These are phyloP conservation scores for Pichia cabralensis DNA, from an alignment of 805 yeast species.

Conservation along the genomic window DNA sequence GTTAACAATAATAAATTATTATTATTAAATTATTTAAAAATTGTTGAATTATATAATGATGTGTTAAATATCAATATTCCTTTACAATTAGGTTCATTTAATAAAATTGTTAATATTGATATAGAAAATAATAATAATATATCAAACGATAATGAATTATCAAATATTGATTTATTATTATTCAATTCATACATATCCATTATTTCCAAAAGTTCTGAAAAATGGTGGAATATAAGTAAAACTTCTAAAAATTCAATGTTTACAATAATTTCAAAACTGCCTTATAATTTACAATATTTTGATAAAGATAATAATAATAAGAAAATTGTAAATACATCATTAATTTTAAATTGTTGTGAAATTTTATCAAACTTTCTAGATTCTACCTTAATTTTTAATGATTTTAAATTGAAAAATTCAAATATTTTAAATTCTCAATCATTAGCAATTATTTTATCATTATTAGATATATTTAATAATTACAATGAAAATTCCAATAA, in stretches of 20 bases:
- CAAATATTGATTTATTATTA: conserved; percentile 46
- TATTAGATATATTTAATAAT: conserved; percentile 20
- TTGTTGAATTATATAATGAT: conserved; percentile 21
- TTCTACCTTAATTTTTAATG: conserved; percentile 46
- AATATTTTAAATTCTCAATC: conserved; percentile 42
- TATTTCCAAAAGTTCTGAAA: conserved; percentile 29
- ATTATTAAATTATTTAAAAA: conserved; percentile 36
- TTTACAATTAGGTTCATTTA: conserved; percentile 12
- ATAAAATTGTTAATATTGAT: conserved; percentile 11
- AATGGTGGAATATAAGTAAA: conserved; percentile 65
- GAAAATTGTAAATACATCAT: conserved; percentile 11
- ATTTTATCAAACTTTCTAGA: conserved; percentile 39
- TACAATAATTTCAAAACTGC: conserved; percentile 51
- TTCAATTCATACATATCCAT: conserved; percentile 48
- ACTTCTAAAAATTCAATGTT: conserved; percentile 48
- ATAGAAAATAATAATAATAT: conserved; percentile 11
- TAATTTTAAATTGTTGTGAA: conserved; percentile 31
- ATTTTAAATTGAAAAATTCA: conserved; percentile 16
- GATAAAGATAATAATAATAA: conserved; percentile 8
- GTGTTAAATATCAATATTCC: conserved; percentile 14
- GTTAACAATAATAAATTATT: conserved; percentile 41
- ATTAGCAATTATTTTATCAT: conserved; percentile 41
- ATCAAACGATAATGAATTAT: conserved; percentile 19
- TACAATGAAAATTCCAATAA: conserved; percentile 1
- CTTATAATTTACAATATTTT: conserved; percentile 15